phyloP scores from a whole-genome alignment of 1,284 basidiomycete genomes.

The Pisolithus thermaeus region DNA sequence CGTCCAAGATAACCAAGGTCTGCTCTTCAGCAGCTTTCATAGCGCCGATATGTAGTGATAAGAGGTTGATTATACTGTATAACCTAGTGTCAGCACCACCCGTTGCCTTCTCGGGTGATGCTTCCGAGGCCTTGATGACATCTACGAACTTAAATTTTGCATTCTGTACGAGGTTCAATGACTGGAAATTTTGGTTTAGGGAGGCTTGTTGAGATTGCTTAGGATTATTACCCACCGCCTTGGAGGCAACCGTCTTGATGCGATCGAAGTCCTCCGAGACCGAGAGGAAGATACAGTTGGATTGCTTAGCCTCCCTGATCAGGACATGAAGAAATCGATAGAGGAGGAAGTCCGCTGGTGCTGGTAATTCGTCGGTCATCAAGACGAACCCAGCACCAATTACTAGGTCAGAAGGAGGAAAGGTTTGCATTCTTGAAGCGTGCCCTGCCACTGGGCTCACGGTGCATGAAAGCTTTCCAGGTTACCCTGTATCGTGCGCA shows the following conservation, averaged over 20 bases:
- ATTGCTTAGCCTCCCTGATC: slow-evolving; percentile 40
- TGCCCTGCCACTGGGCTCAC: background rate
- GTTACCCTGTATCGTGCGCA: no score
- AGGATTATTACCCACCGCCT: slow-evolving; percentile 41
- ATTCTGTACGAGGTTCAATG: slow-evolving; percentile 45
- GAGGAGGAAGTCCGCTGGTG: slow-evolving; percentile 64
- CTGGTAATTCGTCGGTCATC: slow-evolving; percentile 59
- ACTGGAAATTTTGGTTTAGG: slow-evolving; percentile 31
- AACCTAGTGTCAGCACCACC: slow-evolving; percentile 19
- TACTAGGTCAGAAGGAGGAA: slow-evolving; percentile 25
- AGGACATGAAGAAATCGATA: slow-evolving; percentile 45
- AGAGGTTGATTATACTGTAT: slow-evolving; percentile 29
- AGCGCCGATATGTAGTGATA: slow-evolving; percentile 17
- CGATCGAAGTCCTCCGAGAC: slow-evolving; percentile 49
- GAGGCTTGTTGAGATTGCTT: background rate
- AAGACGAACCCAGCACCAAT: slow-evolving; percentile 37
- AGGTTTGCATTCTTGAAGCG: slow-evolving; percentile 22
- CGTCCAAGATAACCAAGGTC: slow-evolving; percentile 59
- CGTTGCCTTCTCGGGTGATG: slow-evolving; percentile 8
- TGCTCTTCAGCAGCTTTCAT: slow-evolving; percentile 6
- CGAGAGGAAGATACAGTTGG: slow-evolving; percentile 46
- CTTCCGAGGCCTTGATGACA: slow-evolving; percentile 15
- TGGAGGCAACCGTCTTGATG: slow-evolving; percentile 57
- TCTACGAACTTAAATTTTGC: slow-evolving; percentile 50
- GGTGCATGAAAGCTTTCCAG: background rate